Base-by-base conservation (phyloP, 345 rosid genomes). In the Populus ilicifolia region DNA sequence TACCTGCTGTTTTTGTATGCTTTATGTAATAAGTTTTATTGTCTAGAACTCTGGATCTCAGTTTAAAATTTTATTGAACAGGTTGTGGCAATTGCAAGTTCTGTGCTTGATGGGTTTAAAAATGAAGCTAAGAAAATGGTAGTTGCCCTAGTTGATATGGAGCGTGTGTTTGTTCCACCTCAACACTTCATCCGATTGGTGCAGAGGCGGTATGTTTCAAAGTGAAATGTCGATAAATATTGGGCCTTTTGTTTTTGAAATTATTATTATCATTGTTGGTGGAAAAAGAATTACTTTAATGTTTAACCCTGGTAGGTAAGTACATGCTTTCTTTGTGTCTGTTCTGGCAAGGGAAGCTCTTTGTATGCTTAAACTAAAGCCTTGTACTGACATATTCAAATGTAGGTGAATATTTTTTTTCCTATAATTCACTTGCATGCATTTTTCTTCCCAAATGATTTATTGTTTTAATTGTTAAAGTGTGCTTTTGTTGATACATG, bases 161-260 rank as follows among this genome's bases (percentile, higher is more conserved):
- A 96, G 82, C 98, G 99, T 64, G 98, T 89, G 44, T 96, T 96
- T 88, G 99, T 96, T 79, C 99, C 99, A 74, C 98, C 99, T 78
- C 99, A 96, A 75, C 99, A 96, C 82, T 96, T 96, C 83, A 96
- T 96, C 79, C 97, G 99, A 50, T 87, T 96, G 81, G 96, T 96
- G 75, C 99, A 96, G 71, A 89, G 99, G 79, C 83, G 98, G 99
- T 94, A 90, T 69, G 80, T 23, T 21, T 25, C n/a, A 62, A 68
- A 43, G 18, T 75, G n/a, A 38, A 70, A 66, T 59, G 73, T 30
- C 1, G 77, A 50, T 72, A 72, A 39, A 35, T 30, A 0, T 44
- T 23, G 50, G 27, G 16, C 12, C 17, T 69, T 33, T 56, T 61
- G 14, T 43, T 36, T 41, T 54, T 68, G 7, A 5, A 25, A 41